Base-by-base conservation (phyloP, 768 basidiomycete genomes). In the Tephrocybe sp. region DNA sequence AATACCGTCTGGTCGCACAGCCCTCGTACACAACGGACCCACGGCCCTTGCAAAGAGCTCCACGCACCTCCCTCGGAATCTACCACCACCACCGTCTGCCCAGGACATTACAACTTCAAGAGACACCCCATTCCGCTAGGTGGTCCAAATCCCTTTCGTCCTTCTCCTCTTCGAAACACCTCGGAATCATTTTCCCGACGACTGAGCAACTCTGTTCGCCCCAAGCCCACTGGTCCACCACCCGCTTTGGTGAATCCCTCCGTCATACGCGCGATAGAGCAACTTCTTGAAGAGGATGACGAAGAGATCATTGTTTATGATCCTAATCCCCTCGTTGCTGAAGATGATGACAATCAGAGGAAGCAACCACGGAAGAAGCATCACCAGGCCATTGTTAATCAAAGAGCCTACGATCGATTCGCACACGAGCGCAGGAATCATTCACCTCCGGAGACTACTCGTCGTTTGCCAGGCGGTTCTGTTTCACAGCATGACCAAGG, bases 271-370 rank as follows among this genome's bases (percentile, higher is more conserved):
- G 16, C 21, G 30, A 7, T 53, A 7, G 42, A 48, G 22, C 41
- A 19, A 19, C 52, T 49, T 5, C 9, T 53, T 12, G 37, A 44
- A 2, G 39, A 34, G 11, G 44, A 50, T 3, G 48, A 54, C 9
- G 44, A 50, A 13, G 53, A 54, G 2, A 45, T 38, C 23, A 42
- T 46, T 16, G 21, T 42, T n/a, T 47, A 42, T 38, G 27, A 29
- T 29, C 27, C 37, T 38, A 3, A 19, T 9, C 12, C 42, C 7
- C 33, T 19, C 16, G n/a, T 8, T 19, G 19, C 18, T 9, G 16
- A 19, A 4, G 37, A 18, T 8, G 37, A 38, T 8, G 3, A 16
- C 5, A n/a, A 21, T 3, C 18, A 19, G 10, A 24, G 18, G 25
- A 25, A 21, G 18, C 42, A 21, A 27, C 48, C 15, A 16, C 25